Percentiles rank a stretch among this genome's conserved stretches.
Evolutionary conservation across 2,329 filamentous ascomycete species (phyloP).

Genomic region (Monosporascus ibericus): DNA sequence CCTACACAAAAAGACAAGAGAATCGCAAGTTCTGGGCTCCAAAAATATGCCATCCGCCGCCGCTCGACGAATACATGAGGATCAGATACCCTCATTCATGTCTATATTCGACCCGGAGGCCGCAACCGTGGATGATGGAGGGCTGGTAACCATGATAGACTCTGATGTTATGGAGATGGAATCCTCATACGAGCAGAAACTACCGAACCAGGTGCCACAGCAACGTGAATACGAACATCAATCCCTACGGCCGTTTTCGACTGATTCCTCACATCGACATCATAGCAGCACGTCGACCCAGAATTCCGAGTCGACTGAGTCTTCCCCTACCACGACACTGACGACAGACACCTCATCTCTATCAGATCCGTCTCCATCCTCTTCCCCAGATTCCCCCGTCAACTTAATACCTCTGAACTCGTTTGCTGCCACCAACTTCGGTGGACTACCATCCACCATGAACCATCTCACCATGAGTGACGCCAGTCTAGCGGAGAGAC

Average conservation of each 20-base stretch:
- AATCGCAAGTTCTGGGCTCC: constrained; percentile 1
- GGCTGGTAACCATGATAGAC: constrained; percentile 48
- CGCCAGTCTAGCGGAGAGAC: constrained; percentile 38
- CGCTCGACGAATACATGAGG: constrained; percentile 56
- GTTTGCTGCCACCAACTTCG: constrained; percentile 57
- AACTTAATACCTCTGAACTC: constrained; percentile 66
- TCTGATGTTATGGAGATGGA: constrained; percentile 46
- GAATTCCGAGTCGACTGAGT: constrained; percentile 79
- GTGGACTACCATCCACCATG: constrained; percentile 36
- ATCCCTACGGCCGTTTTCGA: constrained; percentile 33
- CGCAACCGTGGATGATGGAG: constrained; percentile 47
- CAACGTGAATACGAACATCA: constrained; percentile 33
- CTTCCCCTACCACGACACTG: constrained; percentile 88
- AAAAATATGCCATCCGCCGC: constrained; percentile 56
- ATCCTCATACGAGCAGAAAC: constrained; percentile 27
- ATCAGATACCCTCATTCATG: constrained; percentile 71
- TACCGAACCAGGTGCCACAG: constrained; percentile 21
- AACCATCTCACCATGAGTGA: constrained; percentile 42
- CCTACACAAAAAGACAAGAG: background rate
- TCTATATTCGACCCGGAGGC: constrained; percentile 64
- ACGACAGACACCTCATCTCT: constrained; percentile 87
- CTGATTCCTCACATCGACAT: constrained; percentile 58
- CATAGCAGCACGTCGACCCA: constrained; percentile 74
- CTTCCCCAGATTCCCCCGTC: constrained; percentile 84
- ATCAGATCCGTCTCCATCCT: constrained; percentile 84